A percentile compares a stretch with the other conserved stretches of the same genome.
These are phyloP conservation scores for Fusarium mangiferae DNA, from an alignment of 2,329 filamentous ascomycete species.

Conservation along the genomic window DNA sequence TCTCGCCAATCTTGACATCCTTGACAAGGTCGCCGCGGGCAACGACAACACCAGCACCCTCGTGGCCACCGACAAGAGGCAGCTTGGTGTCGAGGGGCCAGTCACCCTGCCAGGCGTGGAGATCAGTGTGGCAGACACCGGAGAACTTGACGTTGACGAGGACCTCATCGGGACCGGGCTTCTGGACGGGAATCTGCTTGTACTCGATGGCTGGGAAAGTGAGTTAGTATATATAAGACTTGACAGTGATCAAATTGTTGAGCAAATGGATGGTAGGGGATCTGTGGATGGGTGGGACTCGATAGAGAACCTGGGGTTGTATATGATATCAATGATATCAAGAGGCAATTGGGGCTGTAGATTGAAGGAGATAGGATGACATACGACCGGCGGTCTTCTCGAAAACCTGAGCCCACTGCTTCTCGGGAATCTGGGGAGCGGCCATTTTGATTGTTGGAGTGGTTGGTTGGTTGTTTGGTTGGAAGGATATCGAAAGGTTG, in stretches of 20 bases:
- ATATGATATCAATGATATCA: constrained; percentile 26
- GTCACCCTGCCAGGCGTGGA: constrained; percentile 83
- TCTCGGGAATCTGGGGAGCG: constrained; percentile 70
- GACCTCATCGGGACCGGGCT: constrained; percentile 88
- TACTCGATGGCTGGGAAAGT: constrained; percentile 66
- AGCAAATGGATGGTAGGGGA: constrained; percentile 32
- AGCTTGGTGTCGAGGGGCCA: constrained; percentile 88
- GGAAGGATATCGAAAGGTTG: constrained; percentile 36
- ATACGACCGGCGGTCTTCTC: constrained; percentile 80
- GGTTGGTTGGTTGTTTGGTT: constrained; percentile 16
- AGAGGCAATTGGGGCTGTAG: constrained; percentile 10
- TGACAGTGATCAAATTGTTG: neutral
- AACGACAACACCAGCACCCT: constrained; percentile 85
- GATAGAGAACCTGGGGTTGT: neutral
- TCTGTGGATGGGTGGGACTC: constrained; percentile 28
- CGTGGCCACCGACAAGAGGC: constrained; percentile 84
- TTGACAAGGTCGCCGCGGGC: constrained; percentile 79
- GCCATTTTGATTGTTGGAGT: constrained; percentile 44
- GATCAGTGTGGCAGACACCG: constrained; percentile 91
- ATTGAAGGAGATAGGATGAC: constrained; percentile 43
- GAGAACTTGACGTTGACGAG: constrained; percentile 92
- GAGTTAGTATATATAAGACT: constrained; percentile 26
- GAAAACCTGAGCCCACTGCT: constrained; percentile 92
- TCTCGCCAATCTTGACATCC: constrained; percentile 83
- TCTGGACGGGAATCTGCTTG: constrained; percentile 83